Base-by-base conservation (phyloP, 2,329 filamentous ascomycete species). In the Cytospora paraplurivora region DNA sequence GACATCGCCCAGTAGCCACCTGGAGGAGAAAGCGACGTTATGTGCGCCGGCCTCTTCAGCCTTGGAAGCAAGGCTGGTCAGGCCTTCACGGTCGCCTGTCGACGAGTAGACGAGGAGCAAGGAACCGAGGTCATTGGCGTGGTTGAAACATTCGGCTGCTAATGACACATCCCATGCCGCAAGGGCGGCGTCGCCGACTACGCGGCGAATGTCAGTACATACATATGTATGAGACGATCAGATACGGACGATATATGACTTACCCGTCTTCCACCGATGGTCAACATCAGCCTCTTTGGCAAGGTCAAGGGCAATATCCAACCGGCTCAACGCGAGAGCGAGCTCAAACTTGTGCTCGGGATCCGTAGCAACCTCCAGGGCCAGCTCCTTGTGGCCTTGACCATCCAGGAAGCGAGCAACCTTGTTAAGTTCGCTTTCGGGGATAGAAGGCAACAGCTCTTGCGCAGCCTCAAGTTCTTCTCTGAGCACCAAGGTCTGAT, bases 381-480 rank as follows among this genome's bases (percentile, higher is more conserved):
- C 95, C 68, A 97, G 85, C 71, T 98, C 94, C 78, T 98, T 98
- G 79, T 97, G 92, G 49, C 94, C 94, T 77, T 99, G 95, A 2
- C 95, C 95, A 76, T 98, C 95, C 59, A 99, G 83, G 83, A 99
- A 99, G 27, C 95, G 89, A 4, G 95, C 95, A 70, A 99, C 96
- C 81, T 98, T 98, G 83, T 97, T 97, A 76, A 97, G 90, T 76
- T 99, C 93, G 68, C 96, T 92, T n/a, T 88, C 81, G 0, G 94
- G 93, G 44, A 99, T 93, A 21, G 89, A 89, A 5, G 87, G 82
- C 17, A 99, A 86, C 67, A 97, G 83, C 74, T 96, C 93, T 11
- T 90, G 88, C 0, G 95, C 95, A 15, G 92, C 87, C 68, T 98
- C 95, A 82, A 98, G 89, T 71, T 99, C 95, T 58, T 90, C 93